These are phyloP conservation scores for Exophiala lecanii-corni DNA, from an alignment of 2,329 filamentous ascomycete genomes.

Conservation along the genomic window DNA sequence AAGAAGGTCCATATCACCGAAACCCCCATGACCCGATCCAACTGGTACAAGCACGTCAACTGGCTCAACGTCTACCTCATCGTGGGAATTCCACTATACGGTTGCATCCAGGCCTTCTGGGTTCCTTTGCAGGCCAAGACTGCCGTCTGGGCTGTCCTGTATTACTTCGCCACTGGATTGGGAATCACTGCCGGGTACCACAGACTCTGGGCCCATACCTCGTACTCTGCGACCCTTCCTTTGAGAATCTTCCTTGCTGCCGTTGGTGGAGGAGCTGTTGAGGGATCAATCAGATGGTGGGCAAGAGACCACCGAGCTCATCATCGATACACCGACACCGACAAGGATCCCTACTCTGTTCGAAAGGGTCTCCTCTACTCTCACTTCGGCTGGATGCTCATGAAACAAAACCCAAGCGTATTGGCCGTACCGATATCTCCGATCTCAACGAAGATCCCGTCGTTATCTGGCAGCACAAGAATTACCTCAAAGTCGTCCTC, in stretches of 20 bases:
- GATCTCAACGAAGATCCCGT: constrained; percentile 82
- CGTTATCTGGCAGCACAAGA: constrained; percentile 80
- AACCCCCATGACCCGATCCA: constrained; percentile 69
- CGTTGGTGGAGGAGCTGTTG: constrained; percentile 74
- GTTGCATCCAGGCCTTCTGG: constrained; percentile 71
- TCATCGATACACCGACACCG: constrained; percentile 87
- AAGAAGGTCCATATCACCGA: constrained; percentile 86
- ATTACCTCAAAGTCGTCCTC: constrained; percentile 77
- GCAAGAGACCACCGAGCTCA: constrained; percentile 80
- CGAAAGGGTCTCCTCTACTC: constrained; percentile 82
- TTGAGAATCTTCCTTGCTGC: constrained; percentile 78
- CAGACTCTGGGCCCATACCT: constrained; percentile 79
- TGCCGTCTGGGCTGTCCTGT: constrained; percentile 65
- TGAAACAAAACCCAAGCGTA: constrained; percentile 92
- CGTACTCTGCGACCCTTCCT: constrained; percentile 71
- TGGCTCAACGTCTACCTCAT: constrained; percentile 87
- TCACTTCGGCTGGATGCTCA: constrained; percentile 84
- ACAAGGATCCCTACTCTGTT: constrained; percentile 87
- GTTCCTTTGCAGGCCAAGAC: constrained; percentile 70
- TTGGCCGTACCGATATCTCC: constrained; percentile 81
- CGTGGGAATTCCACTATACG: constrained; percentile 68
- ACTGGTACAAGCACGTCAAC: constrained; percentile 91
- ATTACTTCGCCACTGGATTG: constrained; percentile 79
- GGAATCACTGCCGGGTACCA: constrained; percentile 78
- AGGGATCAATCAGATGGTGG: constrained; percentile 88